Conservation (phyloP, 2,329 filamentous ascomycete species). For the Corinectria fuckeliana region DNA sequence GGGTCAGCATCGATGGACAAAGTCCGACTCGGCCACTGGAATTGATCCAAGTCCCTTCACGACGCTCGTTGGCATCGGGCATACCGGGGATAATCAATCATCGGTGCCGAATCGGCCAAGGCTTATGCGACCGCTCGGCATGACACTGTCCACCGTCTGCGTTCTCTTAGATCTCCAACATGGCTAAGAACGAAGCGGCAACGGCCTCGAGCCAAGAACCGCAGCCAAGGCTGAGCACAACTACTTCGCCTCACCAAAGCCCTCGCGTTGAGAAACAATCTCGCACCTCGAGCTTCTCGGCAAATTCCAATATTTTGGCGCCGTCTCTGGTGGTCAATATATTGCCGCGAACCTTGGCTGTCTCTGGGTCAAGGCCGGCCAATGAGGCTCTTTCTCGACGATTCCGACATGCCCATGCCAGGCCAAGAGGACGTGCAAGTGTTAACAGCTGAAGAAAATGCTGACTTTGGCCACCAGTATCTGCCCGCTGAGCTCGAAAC, state of each 20-base stretch:
- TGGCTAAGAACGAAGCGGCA: not conserved
- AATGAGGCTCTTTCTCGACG: conserved; percentile 18
- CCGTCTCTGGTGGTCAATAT: conserved; percentile 26
- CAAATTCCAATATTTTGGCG: conserved; percentile 11
- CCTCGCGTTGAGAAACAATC: not conserved
- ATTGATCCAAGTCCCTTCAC: not conserved
- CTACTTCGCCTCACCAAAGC: not conserved
- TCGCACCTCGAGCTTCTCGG: not conserved
- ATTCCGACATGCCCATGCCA: conserved; percentile 4
- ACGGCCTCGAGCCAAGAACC: not conserved
- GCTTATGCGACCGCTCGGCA: too few relatives aligned
- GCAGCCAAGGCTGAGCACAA: not conserved
- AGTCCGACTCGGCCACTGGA: not conserved
- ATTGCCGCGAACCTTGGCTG: conserved; percentile 23
- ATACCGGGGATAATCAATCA: conserved; percentile 26
- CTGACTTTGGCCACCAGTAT: not conserved
- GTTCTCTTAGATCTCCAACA: too few relatives aligned
- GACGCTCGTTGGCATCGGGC: conserved; percentile 6
- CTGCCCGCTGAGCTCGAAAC: not conserved
- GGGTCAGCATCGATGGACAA: not conserved
- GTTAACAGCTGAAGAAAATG: not conserved
- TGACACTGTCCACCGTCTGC: too few relatives aligned
- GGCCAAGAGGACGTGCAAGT: not conserved
- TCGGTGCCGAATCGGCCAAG: conserved; percentile 34
- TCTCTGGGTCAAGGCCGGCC: conserved; percentile 23